Percentiles rank a stretch among this genome's conserved stretches.
Evolutionary conservation across 176 grass and related monocot genomes (phyloP).

Genomic region (Sorghum bicolor): DNA sequence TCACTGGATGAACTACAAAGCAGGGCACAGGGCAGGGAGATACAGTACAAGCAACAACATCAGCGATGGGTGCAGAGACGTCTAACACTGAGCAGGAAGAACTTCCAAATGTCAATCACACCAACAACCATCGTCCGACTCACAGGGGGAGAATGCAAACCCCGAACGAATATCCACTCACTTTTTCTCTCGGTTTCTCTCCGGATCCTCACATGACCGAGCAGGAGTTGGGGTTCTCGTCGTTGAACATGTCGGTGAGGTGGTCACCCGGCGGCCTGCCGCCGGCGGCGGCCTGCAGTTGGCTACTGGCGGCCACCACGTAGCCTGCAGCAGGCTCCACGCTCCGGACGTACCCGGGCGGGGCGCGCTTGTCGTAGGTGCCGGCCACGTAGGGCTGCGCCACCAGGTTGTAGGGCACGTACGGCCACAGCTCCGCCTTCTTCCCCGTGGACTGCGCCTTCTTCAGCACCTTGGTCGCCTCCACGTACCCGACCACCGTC

Average conservation of each 20-base stretch:
- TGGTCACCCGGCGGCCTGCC: slow-evolving; percentile 33
- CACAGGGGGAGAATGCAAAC: background rate
- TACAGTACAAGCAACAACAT: background rate
- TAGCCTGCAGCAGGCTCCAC: slow-evolving; percentile 27
- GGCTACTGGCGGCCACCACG: background rate
- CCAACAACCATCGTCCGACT: background rate
- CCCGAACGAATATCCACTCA: too few relatives aligned
- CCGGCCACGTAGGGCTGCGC: slow-evolving; percentile 47
- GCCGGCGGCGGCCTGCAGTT: slow-evolving; percentile 7
- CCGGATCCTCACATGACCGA: slow-evolving; percentile 18
- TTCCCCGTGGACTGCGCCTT: slow-evolving; percentile 56
- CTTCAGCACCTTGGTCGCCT: slow-evolving; percentile 54
- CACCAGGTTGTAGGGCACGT: slow-evolving; percentile 55
- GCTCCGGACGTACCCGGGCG: slow-evolving; percentile 56
- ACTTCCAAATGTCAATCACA: background rate
- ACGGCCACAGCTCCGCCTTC: slow-evolving; percentile 65
- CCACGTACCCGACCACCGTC: slow-evolving; percentile 54
- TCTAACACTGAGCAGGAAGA: background rate
- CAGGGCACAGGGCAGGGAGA: background rate
- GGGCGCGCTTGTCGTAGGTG: slow-evolving; percentile 60
- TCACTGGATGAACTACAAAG: background rate
- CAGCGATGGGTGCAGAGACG: background rate
- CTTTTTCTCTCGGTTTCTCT: background rate
- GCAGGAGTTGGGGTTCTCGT: slow-evolving; percentile 60
- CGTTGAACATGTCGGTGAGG: slow-evolving; percentile 59